Evolutionary conservation across 2,329 filamentous ascomycete genomes (phyloP).

Genomic region (Calonectria honghensis): DNA sequence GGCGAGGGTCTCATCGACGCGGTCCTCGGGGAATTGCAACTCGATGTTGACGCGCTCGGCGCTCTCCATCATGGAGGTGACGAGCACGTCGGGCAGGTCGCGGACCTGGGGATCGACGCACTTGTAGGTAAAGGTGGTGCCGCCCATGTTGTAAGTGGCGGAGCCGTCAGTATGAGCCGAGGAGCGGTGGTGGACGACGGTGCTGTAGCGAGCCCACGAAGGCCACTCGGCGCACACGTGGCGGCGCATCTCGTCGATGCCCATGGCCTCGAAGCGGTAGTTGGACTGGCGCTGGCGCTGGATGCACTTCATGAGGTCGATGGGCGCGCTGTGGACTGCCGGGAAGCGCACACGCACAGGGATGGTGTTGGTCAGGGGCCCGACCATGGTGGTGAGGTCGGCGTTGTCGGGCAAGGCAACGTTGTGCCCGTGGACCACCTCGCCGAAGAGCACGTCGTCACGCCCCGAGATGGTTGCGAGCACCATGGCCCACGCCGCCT

Average conservation of each 20-base stretch:
- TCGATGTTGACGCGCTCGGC: constrained; percentile 63
- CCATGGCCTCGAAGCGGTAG: constrained; percentile 70
- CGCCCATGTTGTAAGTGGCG: constrained; percentile 66
- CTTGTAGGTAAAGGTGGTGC: constrained; percentile 66
- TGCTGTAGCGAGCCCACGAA: constrained; percentile 72
- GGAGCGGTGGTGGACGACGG: constrained; percentile 70
- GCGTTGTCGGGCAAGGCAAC: constrained; percentile 66
- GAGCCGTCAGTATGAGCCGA: constrained; percentile 58
- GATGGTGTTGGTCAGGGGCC: constrained; percentile 68
- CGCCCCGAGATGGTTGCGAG: constrained; percentile 69
- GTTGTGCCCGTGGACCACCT: constrained; percentile 70
- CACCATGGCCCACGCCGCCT: constrained; percentile 75
- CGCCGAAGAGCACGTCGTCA: constrained; percentile 74
- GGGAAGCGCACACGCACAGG: constrained; percentile 70
- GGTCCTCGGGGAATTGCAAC: constrained; percentile 68
- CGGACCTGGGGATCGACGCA: constrained; percentile 63
- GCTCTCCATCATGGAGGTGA: constrained; percentile 63
- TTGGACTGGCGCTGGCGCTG: constrained; percentile 69
- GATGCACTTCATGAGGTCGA: constrained; percentile 69
- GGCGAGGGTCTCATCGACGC: constrained; percentile 64
- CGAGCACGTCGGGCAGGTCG: constrained; percentile 67
- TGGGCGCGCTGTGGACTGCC: constrained; percentile 64
- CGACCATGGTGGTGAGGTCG: constrained; percentile 73
- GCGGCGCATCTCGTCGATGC: constrained; percentile 70
- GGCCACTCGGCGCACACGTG: constrained; percentile 72